Conservation (phyloP, 352 stramenopile genomes). For the Globisporangium alternatum region DNA sequence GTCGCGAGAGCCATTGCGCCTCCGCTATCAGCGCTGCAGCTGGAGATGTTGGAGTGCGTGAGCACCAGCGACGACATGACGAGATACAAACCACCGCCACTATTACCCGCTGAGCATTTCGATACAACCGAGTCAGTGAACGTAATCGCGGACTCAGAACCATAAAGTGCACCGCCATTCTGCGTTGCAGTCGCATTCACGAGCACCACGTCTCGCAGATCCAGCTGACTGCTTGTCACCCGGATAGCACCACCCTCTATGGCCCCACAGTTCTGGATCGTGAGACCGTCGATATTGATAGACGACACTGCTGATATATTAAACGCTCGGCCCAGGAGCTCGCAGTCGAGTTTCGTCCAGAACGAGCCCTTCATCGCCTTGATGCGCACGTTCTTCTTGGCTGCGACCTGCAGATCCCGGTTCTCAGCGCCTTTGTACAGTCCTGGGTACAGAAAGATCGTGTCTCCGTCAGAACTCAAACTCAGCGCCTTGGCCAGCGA, state of each 20-base stretch:
- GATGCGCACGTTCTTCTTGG: slow-evolving; percentile 26
- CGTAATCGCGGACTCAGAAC: slow-evolving; percentile 16
- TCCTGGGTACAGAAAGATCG: slow-evolving; percentile 61
- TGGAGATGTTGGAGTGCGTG: slow-evolving; percentile 11
- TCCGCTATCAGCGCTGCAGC: slow-evolving; percentile 4
- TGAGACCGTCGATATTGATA: slow-evolving; percentile 33
- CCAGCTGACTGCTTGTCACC: slow-evolving; percentile 18
- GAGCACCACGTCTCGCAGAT: slow-evolving; percentile 26
- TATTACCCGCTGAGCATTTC: slow-evolving; percentile 17
- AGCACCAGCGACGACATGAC: slow-evolving; percentile 10
- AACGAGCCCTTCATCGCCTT: slow-evolving; percentile 40
- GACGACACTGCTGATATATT: slow-evolving; percentile 14
- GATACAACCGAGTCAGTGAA: slow-evolving; percentile 26
- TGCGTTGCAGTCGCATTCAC: slow-evolving; percentile 13
- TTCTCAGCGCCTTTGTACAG: slow-evolving; percentile 39
- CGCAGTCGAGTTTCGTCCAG: slow-evolving; percentile 52
- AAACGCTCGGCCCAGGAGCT: slow-evolving; percentile 16
- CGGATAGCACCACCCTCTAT: slow-evolving; percentile 25
- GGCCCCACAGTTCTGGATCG: slow-evolving; percentile 32
- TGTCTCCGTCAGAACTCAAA: slow-evolving; percentile 27
- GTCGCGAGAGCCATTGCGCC: slow-evolving; percentile 8
- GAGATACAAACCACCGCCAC: slow-evolving; percentile 28
- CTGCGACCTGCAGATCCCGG: slow-evolving; percentile 25
- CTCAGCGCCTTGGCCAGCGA: slow-evolving; percentile 38
- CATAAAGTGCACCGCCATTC: slow-evolving; percentile 32